phyloP scores from a whole-genome alignment of 1,284 basidiomycete genomes.

The Leccinum holopus region DNA sequence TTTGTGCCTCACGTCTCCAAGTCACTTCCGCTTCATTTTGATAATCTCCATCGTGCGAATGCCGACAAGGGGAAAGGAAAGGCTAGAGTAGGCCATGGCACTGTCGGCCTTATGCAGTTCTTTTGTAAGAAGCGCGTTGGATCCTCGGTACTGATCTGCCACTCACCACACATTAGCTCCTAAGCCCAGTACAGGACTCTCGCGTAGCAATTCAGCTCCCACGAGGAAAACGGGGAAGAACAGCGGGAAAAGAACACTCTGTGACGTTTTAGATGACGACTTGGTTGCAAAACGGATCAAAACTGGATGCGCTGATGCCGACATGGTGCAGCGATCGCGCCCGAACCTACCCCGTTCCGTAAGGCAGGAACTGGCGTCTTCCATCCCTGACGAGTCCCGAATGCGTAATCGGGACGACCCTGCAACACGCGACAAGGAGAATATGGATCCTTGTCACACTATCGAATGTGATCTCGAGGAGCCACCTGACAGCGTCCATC shows the following conservation, averaged over 20 bases:
- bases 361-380: constrained; percentile 11
- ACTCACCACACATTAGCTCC: constrained; percentile 42
- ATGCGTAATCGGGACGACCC: constrained; percentile 47
- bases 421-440: constrained; percentile 37
- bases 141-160: constrained; percentile 28
- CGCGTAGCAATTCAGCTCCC: constrained; percentile 32
- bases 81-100: constrained; percentile 37
- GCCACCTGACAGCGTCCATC: constrained; percentile 40
- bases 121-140: constrained; percentile 50
- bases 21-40: constrained; percentile 37
- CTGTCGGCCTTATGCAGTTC: constrained; percentile 54
- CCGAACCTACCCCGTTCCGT: constrained; percentile 21
- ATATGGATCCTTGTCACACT: constrained; percentile 38
- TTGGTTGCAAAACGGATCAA: constrained; percentile 50
- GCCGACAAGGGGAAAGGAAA: constrained; percentile 43
- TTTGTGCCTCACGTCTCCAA: constrained; percentile 54
- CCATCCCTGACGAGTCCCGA: constrained; percentile 19
- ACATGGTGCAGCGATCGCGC: constrained; percentile 36
- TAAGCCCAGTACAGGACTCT: constrained; percentile 37
- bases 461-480: constrained; percentile 31
- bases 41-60: constrained; percentile 30
- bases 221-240: constrained; percentile 47
- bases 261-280: constrained; percentile 67
- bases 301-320: constrained; percentile 28
- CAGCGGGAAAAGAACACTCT: constrained; percentile 72